A percentile compares a stretch with the other conserved stretches of the same genome.
Evolutionary conservation across 176 grass and related monocot genomes (phyloP).

Genomic region (Zoysia pacifica): DNA sequence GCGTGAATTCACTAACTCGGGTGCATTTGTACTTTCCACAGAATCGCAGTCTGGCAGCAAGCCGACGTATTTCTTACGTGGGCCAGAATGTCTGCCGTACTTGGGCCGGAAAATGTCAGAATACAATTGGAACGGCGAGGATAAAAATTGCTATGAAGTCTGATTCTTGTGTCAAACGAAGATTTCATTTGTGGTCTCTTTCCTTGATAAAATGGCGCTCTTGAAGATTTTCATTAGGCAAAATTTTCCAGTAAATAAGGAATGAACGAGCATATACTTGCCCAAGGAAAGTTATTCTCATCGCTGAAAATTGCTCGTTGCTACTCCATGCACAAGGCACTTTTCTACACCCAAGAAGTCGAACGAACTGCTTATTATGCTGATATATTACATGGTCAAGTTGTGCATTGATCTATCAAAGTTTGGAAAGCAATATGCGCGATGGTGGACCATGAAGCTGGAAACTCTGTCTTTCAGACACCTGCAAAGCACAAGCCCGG

Average conservation of each 20-base stretch:
- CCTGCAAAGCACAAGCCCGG: constrained; percentile 32
- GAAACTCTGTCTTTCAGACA: not conserved
- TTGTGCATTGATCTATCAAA: constrained; percentile 25
- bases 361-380: constrained; percentile 5
- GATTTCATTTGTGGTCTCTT: not conserved
- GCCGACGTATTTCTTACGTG: not conserved
- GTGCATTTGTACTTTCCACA: not conserved
- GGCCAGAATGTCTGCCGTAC: not conserved
- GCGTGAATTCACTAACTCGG: not conserved
- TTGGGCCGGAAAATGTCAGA: no score
- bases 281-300: no score
- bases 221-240: not conserved
- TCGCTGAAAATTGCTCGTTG: constrained; percentile 18
- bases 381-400: not conserved
- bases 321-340: not conserved
- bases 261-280: not conserved
- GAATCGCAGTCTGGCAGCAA: not conserved
- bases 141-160: no score
- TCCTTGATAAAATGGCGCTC: not conserved
- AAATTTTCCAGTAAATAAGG: not conserved
- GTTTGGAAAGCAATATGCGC: constrained; percentile 32
- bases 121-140: no score
- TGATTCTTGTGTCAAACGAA: no score
- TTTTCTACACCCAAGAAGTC: constrained; percentile 19
- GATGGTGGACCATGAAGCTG: not conserved